Conservation (phyloP, 2,329 filamentous ascomycete species). For the Calonectria ilicicola region DNA sequence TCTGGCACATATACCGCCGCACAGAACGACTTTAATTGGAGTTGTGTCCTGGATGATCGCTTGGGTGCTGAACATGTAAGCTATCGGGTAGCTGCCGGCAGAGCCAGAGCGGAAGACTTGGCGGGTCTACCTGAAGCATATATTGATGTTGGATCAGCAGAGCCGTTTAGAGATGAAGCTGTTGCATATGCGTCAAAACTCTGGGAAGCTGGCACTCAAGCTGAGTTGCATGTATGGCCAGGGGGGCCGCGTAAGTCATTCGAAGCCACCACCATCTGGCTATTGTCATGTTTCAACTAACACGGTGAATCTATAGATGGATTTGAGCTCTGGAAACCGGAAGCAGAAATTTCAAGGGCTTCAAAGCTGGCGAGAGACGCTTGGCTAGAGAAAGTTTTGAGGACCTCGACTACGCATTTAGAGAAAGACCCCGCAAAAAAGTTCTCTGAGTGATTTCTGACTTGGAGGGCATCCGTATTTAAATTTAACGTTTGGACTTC, state of each 20-base stretch:
- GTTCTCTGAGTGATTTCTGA: too few relatives aligned
- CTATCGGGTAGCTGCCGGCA: slow-evolving; percentile 9
- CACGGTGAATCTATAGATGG: background rate
- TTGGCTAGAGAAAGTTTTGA: background rate
- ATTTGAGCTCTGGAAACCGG: background rate
- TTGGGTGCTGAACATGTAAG: slow-evolving; percentile 3
- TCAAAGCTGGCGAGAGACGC: background rate
- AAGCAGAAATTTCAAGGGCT: background rate
- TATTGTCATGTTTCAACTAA: background rate
- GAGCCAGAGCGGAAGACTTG: slow-evolving; percentile 15
- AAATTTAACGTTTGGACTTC: too few relatives aligned
- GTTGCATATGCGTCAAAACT: slow-evolving; percentile 23
- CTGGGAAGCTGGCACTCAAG: slow-evolving; percentile 21
- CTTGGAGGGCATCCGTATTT: too few relatives aligned
- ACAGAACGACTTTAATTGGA: slow-evolving; percentile 11
- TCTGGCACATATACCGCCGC: slow-evolving; percentile 15
- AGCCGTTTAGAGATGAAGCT: slow-evolving; percentile 29
- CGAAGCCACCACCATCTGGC: too few relatives aligned
- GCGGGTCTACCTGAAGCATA: slow-evolving; percentile 9
- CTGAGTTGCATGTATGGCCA: slow-evolving; percentile 29
- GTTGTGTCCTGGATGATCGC: slow-evolving; percentile 10
- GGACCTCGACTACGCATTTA: background rate
- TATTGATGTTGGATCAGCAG: slow-evolving; percentile 24
- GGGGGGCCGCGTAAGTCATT: slow-evolving; percentile 24
- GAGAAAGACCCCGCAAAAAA: too few relatives aligned